Evolutionary conservation across 805 yeast species (phyloP).

Genomic region (Metschnikowia peoriensis): DNA sequence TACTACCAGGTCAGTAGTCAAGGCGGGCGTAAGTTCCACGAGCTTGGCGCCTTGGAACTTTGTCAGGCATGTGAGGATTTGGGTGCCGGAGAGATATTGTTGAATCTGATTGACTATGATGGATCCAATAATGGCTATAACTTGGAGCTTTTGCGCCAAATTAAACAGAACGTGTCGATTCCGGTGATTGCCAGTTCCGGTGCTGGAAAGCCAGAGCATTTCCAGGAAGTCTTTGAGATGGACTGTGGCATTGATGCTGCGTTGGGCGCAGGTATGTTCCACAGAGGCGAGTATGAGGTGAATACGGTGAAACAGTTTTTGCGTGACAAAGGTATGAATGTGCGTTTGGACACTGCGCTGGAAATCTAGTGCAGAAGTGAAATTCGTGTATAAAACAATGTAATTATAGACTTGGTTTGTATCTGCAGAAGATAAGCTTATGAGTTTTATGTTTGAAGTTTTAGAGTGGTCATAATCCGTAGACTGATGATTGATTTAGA

Average conservation of each 20-base stretch:
- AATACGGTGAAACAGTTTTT: constrained; percentile 74
- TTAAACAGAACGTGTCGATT: constrained; percentile 71
- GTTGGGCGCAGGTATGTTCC: constrained; percentile 98
- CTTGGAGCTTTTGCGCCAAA: constrained; percentile 75
- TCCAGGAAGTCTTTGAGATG: constrained; percentile 74
- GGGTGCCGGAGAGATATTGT: constrained; percentile 94
- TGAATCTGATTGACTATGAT: constrained; percentile 95
- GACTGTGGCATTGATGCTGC: constrained; percentile 92
- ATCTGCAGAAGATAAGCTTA: too few species aligned
- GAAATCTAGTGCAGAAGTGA: constrained; percentile 16
- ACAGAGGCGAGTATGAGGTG: constrained; percentile 89
- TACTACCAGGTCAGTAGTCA: constrained; percentile 96
- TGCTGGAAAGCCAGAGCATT: constrained; percentile 92
- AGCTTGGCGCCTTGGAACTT: constrained; percentile 87
- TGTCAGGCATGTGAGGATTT: constrained; percentile 84
- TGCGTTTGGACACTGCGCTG: constrained; percentile 56
- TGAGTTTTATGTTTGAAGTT: too few species aligned
- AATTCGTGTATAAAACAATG: not conserved
- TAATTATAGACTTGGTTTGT: too few species aligned
- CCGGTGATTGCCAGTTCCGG: constrained; percentile 99
- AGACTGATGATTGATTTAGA: too few species aligned
- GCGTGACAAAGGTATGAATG: constrained; percentile 58
- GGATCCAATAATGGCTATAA: constrained; percentile 96
- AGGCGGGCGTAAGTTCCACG: constrained; percentile 89
- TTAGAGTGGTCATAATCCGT: too few species aligned